Evolutionary conservation across 306 rosid genomes (phyloP).

Genomic region (Quercus agrifolia): DNA sequence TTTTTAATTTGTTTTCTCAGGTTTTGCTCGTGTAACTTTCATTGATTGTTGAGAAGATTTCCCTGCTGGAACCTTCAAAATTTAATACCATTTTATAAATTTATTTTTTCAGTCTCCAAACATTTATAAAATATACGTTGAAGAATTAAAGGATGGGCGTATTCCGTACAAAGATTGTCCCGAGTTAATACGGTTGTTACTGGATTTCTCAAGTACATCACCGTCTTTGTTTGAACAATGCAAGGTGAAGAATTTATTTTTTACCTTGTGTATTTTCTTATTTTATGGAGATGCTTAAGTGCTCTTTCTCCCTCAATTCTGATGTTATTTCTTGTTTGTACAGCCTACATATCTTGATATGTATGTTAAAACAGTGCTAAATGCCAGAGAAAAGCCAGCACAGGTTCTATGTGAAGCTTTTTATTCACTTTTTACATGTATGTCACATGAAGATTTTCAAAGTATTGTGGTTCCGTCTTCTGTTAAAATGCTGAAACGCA

Average conservation of each 20-base stretch:
- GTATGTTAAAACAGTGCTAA: slow-evolving; percentile 73
- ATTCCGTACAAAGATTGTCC: slow-evolving; percentile 78
- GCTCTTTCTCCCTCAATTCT: slow-evolving; percentile 12
- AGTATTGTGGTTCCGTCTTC: slow-evolving; percentile 68
- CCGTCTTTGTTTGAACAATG: slow-evolving; percentile 51
- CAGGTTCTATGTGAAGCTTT: slow-evolving; percentile 79
- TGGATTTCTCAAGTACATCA: slow-evolving; percentile 61
- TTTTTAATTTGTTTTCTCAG: slow-evolving; percentile 72
- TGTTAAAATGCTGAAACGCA: slow-evolving; percentile 94
- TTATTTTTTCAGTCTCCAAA: slow-evolving; percentile 53
- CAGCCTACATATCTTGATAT: slow-evolving; percentile 88
- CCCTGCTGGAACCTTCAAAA: not conserved
- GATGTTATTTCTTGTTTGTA: slow-evolving; percentile 16
- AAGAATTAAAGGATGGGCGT: slow-evolving; percentile 56
- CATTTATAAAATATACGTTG: slow-evolving; percentile 60
- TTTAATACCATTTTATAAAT: not conserved
- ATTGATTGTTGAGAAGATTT: not conserved
- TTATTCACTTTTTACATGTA: slow-evolving; percentile 61
- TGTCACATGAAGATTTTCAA: slow-evolving; percentile 83
- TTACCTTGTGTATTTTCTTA: not conserved
- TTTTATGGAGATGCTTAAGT: not conserved
- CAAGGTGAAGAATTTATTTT: slow-evolving; percentile 51
- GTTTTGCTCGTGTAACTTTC: slow-evolving; percentile 32
- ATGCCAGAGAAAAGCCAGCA: slow-evolving; percentile 76
- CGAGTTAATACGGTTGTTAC: slow-evolving; percentile 56